phyloP scores from a whole-genome alignment of 805 yeast species.

The Priceomyces carsonii region DNA sequence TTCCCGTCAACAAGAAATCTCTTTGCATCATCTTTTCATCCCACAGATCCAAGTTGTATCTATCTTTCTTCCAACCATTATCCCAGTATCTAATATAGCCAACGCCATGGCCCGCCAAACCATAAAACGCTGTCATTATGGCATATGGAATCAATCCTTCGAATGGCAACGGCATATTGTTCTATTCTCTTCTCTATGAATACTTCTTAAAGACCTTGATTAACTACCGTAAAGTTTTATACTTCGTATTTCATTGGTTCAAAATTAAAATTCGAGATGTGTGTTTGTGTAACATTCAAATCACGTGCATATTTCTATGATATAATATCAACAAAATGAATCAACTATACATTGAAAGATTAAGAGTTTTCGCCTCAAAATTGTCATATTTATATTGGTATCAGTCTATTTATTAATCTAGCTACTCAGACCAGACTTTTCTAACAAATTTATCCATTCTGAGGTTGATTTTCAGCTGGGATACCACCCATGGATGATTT shows the following conservation, averaged over 20 bases:
- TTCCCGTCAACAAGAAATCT: conserved; percentile 77
- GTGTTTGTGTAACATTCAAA: too few relatives aligned
- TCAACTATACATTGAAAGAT: too few relatives aligned
- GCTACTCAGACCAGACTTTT: conserved; percentile 58
- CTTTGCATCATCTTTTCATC: conserved; percentile 61
- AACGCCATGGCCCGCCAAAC: conserved; percentile 47
- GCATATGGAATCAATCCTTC: conserved; percentile 49
- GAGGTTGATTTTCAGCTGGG: conserved; percentile 70
- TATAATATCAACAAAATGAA: not conserved
- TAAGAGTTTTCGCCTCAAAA: too few relatives aligned
- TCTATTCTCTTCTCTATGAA: too few relatives aligned
- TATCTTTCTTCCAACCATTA: conserved; percentile 49
- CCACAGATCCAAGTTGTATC: conserved; percentile 44
- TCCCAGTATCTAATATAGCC: conserved; percentile 49
- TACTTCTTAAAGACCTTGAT: too few relatives aligned
- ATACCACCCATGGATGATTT: conserved; percentile 87
- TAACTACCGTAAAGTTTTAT: too few relatives aligned
- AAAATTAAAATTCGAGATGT: too few relatives aligned
- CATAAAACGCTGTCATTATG: conserved; percentile 46
- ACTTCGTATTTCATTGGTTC: too few relatives aligned
- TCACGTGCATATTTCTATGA: too few relatives aligned
- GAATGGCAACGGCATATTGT: conserved; percentile 45
- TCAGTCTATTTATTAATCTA: too few relatives aligned
- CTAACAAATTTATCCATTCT: conserved; percentile 84
- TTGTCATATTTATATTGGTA: too few relatives aligned